Conservation (phyloP, 352 stramenopile genomes). For the Phytophthora podocarpi region DNA sequence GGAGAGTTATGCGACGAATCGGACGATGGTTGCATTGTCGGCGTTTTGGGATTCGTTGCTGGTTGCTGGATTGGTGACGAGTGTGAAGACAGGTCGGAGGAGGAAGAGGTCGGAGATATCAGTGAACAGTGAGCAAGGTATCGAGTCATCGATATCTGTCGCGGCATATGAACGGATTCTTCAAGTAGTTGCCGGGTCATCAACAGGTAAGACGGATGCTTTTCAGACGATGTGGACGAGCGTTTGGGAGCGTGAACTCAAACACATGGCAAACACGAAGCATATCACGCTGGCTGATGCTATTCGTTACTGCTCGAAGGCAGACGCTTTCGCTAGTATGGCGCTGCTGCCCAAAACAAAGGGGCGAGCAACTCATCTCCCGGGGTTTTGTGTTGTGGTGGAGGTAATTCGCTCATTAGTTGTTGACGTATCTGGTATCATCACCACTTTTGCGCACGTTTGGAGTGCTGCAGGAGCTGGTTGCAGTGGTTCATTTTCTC, state of each 20-base stretch:
- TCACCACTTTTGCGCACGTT: constrained; percentile 25
- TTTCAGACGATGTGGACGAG: constrained; percentile 34
- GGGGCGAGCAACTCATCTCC: constrained; percentile 3
- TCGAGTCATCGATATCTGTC: constrained; percentile 11
- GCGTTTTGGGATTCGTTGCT: constrained; percentile 27
- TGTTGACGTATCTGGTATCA: constrained; percentile 10
- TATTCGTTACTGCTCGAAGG: constrained; percentile 42
- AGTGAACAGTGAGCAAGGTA: constrained; percentile 3
- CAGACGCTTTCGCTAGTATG: constrained; percentile 35
- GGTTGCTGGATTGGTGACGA: constrained; percentile 5
- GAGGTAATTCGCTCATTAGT: constrained; percentile 23
- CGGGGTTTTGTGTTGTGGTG: constrained; percentile 34
- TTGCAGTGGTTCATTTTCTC: neutral
- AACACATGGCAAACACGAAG: constrained; percentile 4
- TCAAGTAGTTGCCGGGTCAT: neutral
- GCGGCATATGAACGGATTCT: constrained; percentile 22
- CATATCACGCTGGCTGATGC: constrained; percentile 25
- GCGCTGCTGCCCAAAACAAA: neutral
- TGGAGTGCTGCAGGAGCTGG: constrained; percentile 7
- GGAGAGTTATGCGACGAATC: constrained; percentile 25
- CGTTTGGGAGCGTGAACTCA: constrained; percentile 42
- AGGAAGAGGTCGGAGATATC: constrained; percentile 19
- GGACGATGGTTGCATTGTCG: constrained; percentile 24
- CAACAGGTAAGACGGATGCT: neutral
- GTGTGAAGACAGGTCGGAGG: constrained; percentile 2